Evolutionary conservation across 371 early-diverging fungal species (phyloP), one percentile per base, ranked within the genome.

Genomic region (Saksenaea vasiformis): DNA sequence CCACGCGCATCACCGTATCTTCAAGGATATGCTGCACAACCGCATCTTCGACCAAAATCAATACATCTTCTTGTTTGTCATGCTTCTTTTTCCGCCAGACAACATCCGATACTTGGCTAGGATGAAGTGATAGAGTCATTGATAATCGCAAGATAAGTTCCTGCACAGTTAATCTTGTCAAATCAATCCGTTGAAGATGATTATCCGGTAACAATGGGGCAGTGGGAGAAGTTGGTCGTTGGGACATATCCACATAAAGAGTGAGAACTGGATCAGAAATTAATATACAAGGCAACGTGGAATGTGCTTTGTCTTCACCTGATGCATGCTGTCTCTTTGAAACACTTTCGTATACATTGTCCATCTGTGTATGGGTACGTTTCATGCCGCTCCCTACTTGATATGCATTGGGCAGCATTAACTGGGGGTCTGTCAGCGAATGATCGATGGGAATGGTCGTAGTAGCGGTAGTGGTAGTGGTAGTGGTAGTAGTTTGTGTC

Each of bases 31-130:
- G 56, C 27, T 58, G 39, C 24, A 69, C 37, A 0, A 69, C 56
- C 5, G 41, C 27, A 53, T 69, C 65, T 22, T 64, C 58, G 3
- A 69, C 69, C n/a, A 60, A 44, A 19, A 69, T 53, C n/a, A 64
- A 39, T 8, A 56, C 24, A 15, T 36, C 34, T 0, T 47, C 51
- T 22, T 47, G 51, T 24, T 47, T 47, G 11, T 47, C 51, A 1
- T 22, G 22, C 22, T 22, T 47, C 24, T 47, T 47, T 11, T 47
- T 47, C 5, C 51, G 51, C 51, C 51, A 47, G n/a, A 47, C 51
- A 4, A 47, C 51, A 47, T 47, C 51, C 51, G 51, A 47, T 22
- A 47, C 51, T 22, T 47, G 51, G 24, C 51, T 47, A 3, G 51
- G 51, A 11, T 47, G 51, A 7, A 47, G 51, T 26, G 51, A 47